A percentile compares a stretch with the other conserved stretches of the same genome.
phyloP scores from a whole-genome alignment of 495 filamentous ascomycete genomes.

The Rhizodiscina lignyota region DNA sequence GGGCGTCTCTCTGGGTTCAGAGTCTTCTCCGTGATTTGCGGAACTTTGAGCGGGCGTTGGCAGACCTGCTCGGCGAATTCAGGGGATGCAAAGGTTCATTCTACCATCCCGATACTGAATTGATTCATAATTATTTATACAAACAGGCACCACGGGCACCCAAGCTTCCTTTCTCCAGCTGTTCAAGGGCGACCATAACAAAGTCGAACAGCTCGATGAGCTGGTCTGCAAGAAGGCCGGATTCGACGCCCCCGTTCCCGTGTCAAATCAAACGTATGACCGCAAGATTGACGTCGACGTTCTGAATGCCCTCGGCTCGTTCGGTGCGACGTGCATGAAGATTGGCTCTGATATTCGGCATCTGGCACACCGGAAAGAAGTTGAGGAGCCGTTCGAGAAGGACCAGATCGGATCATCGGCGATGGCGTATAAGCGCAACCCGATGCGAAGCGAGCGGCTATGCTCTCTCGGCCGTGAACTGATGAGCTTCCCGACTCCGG shows the following conservation, averaged over 20 bases:
- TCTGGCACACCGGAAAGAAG: conserved; percentile 61
- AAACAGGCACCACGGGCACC: conserved; percentile 50
- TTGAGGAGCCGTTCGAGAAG: conserved; percentile 87
- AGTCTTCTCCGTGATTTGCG: conserved; percentile 77
- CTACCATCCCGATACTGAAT: no score
- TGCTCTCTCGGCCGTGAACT: conserved; percentile 60
- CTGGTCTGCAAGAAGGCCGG: conserved; percentile 74
- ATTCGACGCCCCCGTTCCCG: conserved; percentile 54
- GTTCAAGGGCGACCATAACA: conserved; percentile 64
- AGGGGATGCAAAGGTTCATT: conserved; percentile 50
- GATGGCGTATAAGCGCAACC: conserved; percentile 81
- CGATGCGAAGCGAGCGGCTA: conserved; percentile 78
- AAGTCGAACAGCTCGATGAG: conserved; percentile 56
- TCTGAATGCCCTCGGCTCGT: conserved; percentile 60
- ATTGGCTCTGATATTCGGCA: conserved; percentile 65
- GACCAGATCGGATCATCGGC: conserved; percentile 37
- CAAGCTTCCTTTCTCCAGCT: conserved; percentile 69
- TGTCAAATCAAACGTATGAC: conserved; percentile 67
- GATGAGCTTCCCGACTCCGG: conserved; percentile 46
- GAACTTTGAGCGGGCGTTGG: conserved; percentile 58
- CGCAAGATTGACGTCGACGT: conserved; percentile 75
- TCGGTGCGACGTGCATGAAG: conserved; percentile 67
- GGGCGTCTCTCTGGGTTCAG: conserved; percentile 71
- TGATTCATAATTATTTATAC: no score
- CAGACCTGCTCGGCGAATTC: conserved; percentile 65